These are phyloP conservation scores for Inga oerstediana DNA, from an alignment of 306 rosid species.

Conservation along the genomic window DNA sequence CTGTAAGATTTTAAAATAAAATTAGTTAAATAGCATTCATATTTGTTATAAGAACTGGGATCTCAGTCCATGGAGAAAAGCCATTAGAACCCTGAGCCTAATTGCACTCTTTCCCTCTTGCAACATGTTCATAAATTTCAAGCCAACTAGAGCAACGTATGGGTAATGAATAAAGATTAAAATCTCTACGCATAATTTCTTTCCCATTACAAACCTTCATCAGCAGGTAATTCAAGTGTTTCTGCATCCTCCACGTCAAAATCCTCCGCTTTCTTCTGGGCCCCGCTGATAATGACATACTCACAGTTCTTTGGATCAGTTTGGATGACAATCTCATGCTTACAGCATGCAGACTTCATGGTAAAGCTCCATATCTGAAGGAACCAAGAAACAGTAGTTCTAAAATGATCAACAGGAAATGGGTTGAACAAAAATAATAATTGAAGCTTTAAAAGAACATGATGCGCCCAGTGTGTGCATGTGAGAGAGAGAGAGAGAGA, in stretches of 20 bases:
- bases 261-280: conserved; percentile 70
- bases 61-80: not conserved
- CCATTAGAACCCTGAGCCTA: conserved; percentile 9
- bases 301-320: conserved; percentile 90
- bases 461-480: not conserved
- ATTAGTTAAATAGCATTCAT: conserved; percentile 2
- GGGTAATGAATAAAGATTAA: not conserved
- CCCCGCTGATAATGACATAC: conserved; percentile 84
- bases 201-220: conserved; percentile 62
- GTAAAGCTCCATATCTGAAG: conserved; percentile 93
- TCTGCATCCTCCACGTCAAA: conserved; percentile 89
- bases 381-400: conserved; percentile 24
- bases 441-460: not conserved
- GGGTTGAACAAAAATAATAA: not conserved
- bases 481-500: not conserved
- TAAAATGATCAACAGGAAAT: conserved; percentile 5
- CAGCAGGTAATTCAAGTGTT: conserved; percentile 80
- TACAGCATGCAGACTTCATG: conserved; percentile 92
- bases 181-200: not conserved
- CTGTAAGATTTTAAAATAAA: conserved; percentile 38
- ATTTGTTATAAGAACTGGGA: not conserved
- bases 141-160: not conserved
- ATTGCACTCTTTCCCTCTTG: not conserved
- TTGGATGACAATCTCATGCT: conserved; percentile 83
- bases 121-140: conserved; percentile 1